Base-by-base conservation (phyloP, 2,329 filamentous ascomycete genomes). In the Xylariaceae sp. region DNA sequence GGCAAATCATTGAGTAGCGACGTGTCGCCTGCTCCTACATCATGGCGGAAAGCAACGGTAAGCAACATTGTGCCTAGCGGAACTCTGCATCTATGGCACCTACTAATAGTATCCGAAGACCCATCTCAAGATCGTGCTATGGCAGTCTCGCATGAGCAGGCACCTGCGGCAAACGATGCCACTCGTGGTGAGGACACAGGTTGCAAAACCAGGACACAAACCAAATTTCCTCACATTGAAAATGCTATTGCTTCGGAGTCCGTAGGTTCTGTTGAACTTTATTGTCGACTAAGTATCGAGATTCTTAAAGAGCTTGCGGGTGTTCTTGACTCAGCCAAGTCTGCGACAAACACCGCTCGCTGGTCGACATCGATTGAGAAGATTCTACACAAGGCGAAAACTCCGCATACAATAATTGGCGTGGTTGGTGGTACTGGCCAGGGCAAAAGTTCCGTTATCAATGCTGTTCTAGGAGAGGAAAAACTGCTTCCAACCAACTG, bases 401-500 rank as follows among this genome's bases (percentile, higher is more conserved):
- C 11, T 2, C 47, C 51, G 2, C 17, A 45, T 15, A 52, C 49
- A n/a, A 46, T 53, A 15, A 7, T 62, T 11, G 58, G 59, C 15
- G 46, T 63, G 1, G 48, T 61, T 19, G 60, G 60, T 5, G 31
- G 35, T 32, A 61, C 60, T 6, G 58, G 58, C 1, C 45, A 55
- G 1, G 58, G 60, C 6, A 62, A 62, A 35, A 62, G 58, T 45
- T 59, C 58, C 7, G 40, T 61, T 9, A 58, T 61, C 40, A 62
- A 62, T 42, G 53, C 55, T 1, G 36, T 62, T 14, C 35, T 57
- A 12, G 50, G 47, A 9, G 62, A 65, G 38, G 47, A 7, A 15
- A 14, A 71, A 73, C 54, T 72, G 6, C 51, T 71, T 1, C 70
- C 66, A 0, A 71, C 69, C 0, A 69, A 60, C 44, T 80, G 80